Evolutionary conservation across 495 filamentous ascomycete genomes (phyloP).

Genomic region (Neurospora intermedia): DNA sequence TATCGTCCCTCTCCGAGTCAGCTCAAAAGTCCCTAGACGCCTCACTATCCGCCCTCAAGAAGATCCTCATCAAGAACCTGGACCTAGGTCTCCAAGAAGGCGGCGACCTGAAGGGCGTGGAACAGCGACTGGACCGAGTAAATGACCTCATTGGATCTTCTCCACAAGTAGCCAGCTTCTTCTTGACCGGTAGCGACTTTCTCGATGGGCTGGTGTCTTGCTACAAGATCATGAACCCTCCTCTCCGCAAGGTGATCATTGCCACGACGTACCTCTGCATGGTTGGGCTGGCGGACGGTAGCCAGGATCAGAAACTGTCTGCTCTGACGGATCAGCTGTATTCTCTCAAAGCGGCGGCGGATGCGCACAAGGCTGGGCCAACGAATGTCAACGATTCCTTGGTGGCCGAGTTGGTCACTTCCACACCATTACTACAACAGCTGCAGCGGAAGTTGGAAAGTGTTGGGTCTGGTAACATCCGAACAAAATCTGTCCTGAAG

Average conservation of each 20-base stretch:
- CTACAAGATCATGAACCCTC: conserved; percentile 50
- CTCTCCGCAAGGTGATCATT: conserved; percentile 51
- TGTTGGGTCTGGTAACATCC: conserved; percentile 18
- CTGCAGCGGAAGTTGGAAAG: conserved; percentile 34
- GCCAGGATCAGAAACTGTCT: conserved; percentile 45
- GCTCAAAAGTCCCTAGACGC: conserved; percentile 23
- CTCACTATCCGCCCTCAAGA: conserved; percentile 31
- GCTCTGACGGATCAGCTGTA: conserved; percentile 73
- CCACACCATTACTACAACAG: conserved; percentile 44
- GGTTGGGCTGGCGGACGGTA: conserved; percentile 50
- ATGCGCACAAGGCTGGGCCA: conserved; percentile 40
- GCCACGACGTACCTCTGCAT: conserved; percentile 63
- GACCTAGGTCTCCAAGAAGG: conserved; percentile 32
- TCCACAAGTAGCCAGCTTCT: conserved; percentile 43
- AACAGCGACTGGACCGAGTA: conserved; percentile 32
- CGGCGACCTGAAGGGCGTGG: conserved; percentile 36
- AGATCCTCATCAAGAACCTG: conserved; percentile 37
- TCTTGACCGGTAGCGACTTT: conserved; percentile 77
- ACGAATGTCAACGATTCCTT: conserved; percentile 43
- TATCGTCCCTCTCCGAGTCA: conserved; percentile 20
- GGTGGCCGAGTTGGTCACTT: conserved; percentile 51
- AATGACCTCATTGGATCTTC: conserved; percentile 45
- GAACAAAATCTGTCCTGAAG: conserved; percentile 48
- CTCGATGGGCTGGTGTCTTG: conserved; percentile 60
- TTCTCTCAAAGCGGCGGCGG: conserved; percentile 58